A percentile compares a stretch with the other conserved stretches of the same genome.
Evolutionary conservation across 331 rosid species (phyloP).

Genomic region (Rosa hybrid): DNA sequence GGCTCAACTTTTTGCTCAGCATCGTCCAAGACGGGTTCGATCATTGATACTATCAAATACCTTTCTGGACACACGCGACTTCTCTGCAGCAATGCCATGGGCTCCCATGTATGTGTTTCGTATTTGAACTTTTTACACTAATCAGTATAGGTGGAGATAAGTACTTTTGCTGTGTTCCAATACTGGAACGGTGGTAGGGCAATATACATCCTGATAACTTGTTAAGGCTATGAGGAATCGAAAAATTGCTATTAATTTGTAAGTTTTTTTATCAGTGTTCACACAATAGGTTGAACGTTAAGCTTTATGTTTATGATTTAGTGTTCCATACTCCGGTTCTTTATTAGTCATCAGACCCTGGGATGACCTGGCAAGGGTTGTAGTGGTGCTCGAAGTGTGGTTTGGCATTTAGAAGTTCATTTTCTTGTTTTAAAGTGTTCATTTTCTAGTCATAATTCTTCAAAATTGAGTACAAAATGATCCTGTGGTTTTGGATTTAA

Average conservation of each 20-base stretch:
- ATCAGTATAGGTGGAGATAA: conserved; percentile 19
- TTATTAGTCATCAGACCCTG: not conserved
- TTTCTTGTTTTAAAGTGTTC: no score
- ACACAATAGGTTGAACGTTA: not conserved
- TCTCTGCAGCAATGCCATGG: conserved; percentile 93
- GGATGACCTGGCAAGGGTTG: conserved; percentile 5
- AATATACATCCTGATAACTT: not conserved
- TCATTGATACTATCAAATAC: conserved; percentile 82
- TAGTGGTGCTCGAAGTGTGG: not conserved
- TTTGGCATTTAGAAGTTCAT: no score
- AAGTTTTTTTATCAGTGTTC: not conserved
- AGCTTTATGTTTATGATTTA: not conserved
- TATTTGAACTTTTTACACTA: conserved; percentile 17
- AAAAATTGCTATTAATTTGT: not conserved
- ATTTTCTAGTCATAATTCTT: no score
- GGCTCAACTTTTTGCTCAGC: conserved; percentile 92
- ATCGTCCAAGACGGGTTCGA: conserved; percentile 90
- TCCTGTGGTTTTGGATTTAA: not conserved
- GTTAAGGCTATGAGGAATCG: conserved; percentile 2
- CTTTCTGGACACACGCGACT: conserved; percentile 73
- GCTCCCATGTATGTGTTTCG: conserved; percentile 68
- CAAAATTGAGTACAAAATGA: not conserved
- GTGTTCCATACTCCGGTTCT: not conserved
- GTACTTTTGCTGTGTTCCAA: not conserved
- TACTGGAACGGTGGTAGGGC: not conserved